Evolutionary conservation across 306 rosid species (phyloP).

Genomic region (Lathyrus tuberosus): DNA sequence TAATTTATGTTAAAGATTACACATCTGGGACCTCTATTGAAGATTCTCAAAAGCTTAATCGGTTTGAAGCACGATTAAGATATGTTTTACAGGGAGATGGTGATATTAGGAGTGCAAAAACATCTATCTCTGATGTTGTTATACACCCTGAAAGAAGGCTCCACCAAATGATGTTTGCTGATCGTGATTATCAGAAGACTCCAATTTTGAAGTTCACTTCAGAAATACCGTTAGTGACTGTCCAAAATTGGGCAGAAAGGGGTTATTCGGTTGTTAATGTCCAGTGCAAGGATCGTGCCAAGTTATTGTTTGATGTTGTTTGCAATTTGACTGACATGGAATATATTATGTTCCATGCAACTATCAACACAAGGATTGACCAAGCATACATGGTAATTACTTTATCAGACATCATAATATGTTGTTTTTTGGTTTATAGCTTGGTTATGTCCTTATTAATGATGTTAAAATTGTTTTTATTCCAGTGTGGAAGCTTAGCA

Average conservation of each 20-base stretch:
- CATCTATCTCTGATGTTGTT: too few species aligned
- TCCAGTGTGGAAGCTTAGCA: conserved; percentile 77
- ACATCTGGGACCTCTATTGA: conserved; percentile 62
- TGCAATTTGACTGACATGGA: conserved; percentile 94
- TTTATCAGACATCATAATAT: neutral
- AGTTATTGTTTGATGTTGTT: conserved; percentile 82
- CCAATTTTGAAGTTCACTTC: too few species aligned
- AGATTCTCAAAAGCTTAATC: conserved; percentile 58
- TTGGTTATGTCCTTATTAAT: conserved; percentile 19
- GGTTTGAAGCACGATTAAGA: conserved; percentile 72
- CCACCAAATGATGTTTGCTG: too few species aligned
- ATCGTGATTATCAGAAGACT: too few species aligned
- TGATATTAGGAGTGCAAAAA: conserved; percentile 73
- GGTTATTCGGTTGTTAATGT: conserved; percentile 88
- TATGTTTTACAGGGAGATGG: conserved; percentile 83
- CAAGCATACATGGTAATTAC: conserved; percentile 67
- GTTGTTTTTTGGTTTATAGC: neutral
- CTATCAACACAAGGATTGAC: conserved; percentile 62
- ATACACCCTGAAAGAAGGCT: too few species aligned
- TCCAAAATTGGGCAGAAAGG: conserved; percentile 85
- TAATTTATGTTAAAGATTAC: conserved; percentile 64
- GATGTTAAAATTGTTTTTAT: neutral
- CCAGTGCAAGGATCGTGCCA: conserved; percentile 83
- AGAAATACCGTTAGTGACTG: conserved; percentile 67
- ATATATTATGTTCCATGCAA: conserved; percentile 91